Conservation (phyloP, 164 flowering plant species). For the Annona squamosa region DNA sequence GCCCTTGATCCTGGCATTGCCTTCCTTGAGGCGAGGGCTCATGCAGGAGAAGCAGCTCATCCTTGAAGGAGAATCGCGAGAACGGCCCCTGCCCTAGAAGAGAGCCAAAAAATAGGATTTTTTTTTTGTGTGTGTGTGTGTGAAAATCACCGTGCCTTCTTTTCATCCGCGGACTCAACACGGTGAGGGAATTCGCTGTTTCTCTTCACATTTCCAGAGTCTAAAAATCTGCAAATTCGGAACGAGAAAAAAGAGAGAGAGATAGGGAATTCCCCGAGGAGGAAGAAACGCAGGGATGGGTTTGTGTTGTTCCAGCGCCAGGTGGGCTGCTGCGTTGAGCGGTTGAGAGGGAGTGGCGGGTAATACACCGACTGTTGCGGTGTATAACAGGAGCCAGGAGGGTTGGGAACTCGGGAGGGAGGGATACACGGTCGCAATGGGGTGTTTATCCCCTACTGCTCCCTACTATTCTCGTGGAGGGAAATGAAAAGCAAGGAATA, state of each 20-base stretch:
- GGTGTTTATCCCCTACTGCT: neutral
- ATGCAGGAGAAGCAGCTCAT: constrained; percentile 30
- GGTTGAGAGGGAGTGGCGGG: neutral
- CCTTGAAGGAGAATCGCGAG: neutral
- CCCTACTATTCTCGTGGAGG: neutral
- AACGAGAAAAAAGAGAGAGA: neutral
- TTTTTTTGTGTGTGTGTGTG: neutral
- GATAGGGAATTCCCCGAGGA: neutral
- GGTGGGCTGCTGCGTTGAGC: neutral
- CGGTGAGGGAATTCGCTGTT: neutral
- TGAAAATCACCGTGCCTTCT: neutral
- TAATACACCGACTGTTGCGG: neutral
- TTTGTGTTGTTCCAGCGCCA: too few species aligned
- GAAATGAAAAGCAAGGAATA: neutral
- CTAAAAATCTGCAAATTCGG: neutral
- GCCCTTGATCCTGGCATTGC: constrained; percentile 12
- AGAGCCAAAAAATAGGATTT: neutral
- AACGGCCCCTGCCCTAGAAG: neutral
- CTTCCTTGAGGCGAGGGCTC: constrained; percentile 19
- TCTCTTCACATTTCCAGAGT: neutral
- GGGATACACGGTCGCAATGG: neutral
- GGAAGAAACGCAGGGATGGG: neutral
- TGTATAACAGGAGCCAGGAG: neutral
- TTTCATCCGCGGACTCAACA: neutral
- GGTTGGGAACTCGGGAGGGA: too few species aligned